These are phyloP conservation scores for Exsudoporus frostii DNA, from an alignment of 768 basidiomycete genomes.

Conservation along the genomic window DNA sequence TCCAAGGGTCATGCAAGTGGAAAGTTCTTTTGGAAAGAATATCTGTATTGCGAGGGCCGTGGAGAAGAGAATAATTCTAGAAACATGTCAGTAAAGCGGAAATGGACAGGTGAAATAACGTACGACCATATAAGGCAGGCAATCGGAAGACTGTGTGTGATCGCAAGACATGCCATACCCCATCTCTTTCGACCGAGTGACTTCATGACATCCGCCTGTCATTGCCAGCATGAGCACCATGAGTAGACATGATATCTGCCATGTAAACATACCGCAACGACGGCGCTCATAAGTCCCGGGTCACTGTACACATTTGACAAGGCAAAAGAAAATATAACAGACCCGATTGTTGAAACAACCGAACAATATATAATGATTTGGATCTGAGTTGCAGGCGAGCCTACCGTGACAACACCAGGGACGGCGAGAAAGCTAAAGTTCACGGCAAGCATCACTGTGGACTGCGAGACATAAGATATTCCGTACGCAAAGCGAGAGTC, in stretches of 20 bases:
- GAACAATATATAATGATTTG: constrained; percentile 13
- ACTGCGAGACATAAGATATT: constrained; percentile 1
- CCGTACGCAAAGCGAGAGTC: neutral
- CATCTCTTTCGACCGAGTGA: neutral
- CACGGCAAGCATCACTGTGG: constrained; percentile 16
- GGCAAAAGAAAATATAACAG: constrained; percentile 8
- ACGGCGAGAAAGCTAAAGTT: constrained; percentile 15
- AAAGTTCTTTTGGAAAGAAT: neutral
- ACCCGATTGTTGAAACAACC: constrained; percentile 3
- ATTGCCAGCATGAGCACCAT: neutral
- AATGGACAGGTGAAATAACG: neutral
- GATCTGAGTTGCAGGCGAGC: neutral
- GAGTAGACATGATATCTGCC: neutral
- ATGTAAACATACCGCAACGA: constrained; percentile 3
- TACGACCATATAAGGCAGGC: constrained; percentile 15
- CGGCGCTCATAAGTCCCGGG: constrained; percentile 1
- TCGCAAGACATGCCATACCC: constrained; percentile 9
- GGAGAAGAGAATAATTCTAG: constrained; percentile 8
- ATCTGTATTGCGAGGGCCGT: constrained; percentile 6
- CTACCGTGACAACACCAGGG: neutral
- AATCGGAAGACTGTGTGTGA: constrained; percentile 12
- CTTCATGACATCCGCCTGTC: constrained; percentile 2
- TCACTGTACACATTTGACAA: constrained; percentile 11
- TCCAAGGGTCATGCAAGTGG: neutral
- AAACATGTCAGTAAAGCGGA: neutral